Evolutionary conservation across 352 stramenopile genomes (phyloP).

Genomic region (Lagenidium giganteum): DNA sequence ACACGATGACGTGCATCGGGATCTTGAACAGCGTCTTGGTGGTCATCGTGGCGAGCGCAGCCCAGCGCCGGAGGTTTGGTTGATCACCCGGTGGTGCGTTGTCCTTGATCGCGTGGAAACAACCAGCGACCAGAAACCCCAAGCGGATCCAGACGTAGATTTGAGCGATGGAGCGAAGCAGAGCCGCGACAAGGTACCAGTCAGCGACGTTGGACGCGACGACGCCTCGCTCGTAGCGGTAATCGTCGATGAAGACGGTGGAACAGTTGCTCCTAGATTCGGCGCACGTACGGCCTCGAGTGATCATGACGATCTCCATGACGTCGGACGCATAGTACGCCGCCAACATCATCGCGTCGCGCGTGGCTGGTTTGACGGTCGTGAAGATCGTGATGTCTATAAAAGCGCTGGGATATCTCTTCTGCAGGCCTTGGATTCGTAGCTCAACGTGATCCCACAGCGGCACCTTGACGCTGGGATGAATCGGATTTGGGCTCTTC

Average conservation of each 20-base stretch:
- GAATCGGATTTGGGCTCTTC: no score
- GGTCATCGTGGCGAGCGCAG: background rate
- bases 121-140: slow-evolving; percentile 13
- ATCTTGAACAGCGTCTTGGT: slow-evolving; percentile 15
- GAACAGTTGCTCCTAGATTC: background rate
- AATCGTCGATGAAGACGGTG: slow-evolving; percentile 21
- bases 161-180: slow-evolving; percentile 27
- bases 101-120: no score
- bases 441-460: slow-evolving; percentile 3
- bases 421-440: slow-evolving; percentile 3
- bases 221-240: slow-evolving; percentile 16
- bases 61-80: no score
- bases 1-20: slow-evolving; percentile 26
- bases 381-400: slow-evolving; percentile 5
- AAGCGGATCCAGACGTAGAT: slow-evolving; percentile 46
- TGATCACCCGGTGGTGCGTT: no score
- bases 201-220: slow-evolving; percentile 2
- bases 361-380: background rate
- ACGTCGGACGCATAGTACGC: background rate
- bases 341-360: background rate
- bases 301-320: slow-evolving; percentile 1
- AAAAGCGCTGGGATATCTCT: background rate
- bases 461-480: background rate
- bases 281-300: background rate
- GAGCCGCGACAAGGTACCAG: background rate